Base-by-base conservation (phyloP, 768 basidiomycete genomes). In the Omphalotus guepiniiformis region DNA sequence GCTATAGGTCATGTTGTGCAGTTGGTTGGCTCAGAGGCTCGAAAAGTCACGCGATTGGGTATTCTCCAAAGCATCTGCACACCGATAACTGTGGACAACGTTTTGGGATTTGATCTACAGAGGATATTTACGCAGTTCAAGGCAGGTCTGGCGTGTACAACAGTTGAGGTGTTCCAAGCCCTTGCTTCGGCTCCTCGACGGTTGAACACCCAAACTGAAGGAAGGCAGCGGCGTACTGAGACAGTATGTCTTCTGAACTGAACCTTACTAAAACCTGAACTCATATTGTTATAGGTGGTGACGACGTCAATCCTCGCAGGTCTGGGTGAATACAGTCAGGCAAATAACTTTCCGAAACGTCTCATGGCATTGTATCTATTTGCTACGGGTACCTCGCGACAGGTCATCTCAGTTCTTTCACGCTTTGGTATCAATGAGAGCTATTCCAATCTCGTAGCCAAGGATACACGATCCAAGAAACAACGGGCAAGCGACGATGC, bases 301-400 rank as follows among this genome's bases (percentile, higher is more conserved):
- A 57, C 63, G 1, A 51, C 54, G 4, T 42, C 56, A 2, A 47
- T 53, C 0, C 42, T 63, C 0, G 38, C 49, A 0, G 53, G 52
- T 16, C 60, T 68, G 9, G 55, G 59, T 3, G 64, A 64, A 48
- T 63, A 57, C 26, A 68, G 66, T 41, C 60, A 63, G 21, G 43
- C 44, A 1, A 70, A 70, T 45, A 69, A 62, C 53, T 50, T 53
- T n/a, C 38, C 51, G 1, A 58, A 57, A 22, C 52, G 58, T 1
- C 54, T 65, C 9, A 45, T 66, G 22, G 55, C 55, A 1, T 47
- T 69, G 1, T 71, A 65, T 38, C 44, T 66, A 0, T 69, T 67
- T 48, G 62, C 63, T 1, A 52, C 53, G 2, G 68, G 68, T 1
- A 58, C 65, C 1, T 62, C 63, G 26, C 55, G 64, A 0, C 69